Evolutionary conservation across 106 monocot genomes (phyloP).

Genomic region (Xerophyta viscosa): DNA sequence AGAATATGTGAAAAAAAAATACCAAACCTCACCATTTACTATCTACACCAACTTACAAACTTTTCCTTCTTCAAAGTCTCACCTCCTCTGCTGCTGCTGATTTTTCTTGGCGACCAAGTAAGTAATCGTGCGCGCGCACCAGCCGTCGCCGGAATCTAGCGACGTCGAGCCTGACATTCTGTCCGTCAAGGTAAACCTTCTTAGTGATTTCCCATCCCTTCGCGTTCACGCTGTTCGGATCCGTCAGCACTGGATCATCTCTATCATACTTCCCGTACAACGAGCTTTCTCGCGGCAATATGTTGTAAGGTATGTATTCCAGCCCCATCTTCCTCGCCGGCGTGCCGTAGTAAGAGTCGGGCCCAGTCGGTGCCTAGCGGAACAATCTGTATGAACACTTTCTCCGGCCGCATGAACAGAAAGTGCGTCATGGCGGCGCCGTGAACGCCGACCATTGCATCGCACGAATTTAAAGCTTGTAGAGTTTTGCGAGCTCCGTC

Average conservation of each 20-base stretch:
- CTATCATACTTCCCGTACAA: slow-evolving; percentile 33
- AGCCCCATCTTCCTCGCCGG: slow-evolving; percentile 58
- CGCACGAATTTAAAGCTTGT: slow-evolving; percentile 37
- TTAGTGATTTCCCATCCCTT: slow-evolving; percentile 69
- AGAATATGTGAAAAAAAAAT: too few relatives aligned
- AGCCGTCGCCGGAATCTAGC: slow-evolving; percentile 34
- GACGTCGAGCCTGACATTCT: slow-evolving; percentile 69
- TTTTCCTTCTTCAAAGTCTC: too few relatives aligned
- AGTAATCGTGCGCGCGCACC: slow-evolving; percentile 26
- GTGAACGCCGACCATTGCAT: slow-evolving; percentile 64
- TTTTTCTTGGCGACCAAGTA: too few relatives aligned
- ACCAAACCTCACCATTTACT: too few relatives aligned
- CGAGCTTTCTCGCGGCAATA: slow-evolving; percentile 61
- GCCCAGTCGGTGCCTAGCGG: slow-evolving; percentile 73
- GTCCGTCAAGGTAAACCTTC: slow-evolving; percentile 58
- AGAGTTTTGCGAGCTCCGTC: slow-evolving; percentile 50
- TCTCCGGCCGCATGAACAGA: slow-evolving; percentile 57
- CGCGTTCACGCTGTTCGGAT: slow-evolving; percentile 44
- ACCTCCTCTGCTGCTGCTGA: too few relatives aligned
- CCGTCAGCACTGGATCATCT: slow-evolving; percentile 52
- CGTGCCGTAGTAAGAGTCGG: slow-evolving; percentile 50
- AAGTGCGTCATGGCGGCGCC: slow-evolving; percentile 85
- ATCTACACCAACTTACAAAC: too few relatives aligned
- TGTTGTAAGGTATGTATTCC: slow-evolving; percentile 39
- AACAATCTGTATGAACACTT: slow-evolving; percentile 62